Conservation (phyloP, 2,329 filamentous ascomycete species). For the Torrubiella hemipterigena region DNA sequence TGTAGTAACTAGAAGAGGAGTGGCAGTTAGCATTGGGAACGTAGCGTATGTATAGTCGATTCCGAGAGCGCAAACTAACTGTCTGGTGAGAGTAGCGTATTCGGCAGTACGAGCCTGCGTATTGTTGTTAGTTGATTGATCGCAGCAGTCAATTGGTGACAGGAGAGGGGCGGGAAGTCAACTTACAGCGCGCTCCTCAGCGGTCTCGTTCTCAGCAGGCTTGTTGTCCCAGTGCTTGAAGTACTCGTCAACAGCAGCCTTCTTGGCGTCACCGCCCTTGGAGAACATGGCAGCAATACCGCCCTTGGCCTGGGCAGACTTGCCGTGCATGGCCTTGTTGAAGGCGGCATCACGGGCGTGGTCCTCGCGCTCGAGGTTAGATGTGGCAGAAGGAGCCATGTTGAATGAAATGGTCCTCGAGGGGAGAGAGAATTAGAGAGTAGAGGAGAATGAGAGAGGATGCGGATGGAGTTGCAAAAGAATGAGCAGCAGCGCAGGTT, state of each 20-base stretch:
- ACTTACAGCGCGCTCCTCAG: conserved; percentile 64
- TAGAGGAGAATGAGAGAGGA: conserved; percentile 6
- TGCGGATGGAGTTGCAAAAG: conserved; percentile 2
- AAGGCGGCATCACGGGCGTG: conserved; percentile 79
- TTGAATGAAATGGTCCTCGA: conserved; percentile 17
- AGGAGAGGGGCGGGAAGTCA: background rate
- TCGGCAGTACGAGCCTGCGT: conserved; percentile 64
- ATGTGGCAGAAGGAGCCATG: conserved; percentile 30
- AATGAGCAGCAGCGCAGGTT: background rate
- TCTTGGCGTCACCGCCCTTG: conserved; percentile 66
- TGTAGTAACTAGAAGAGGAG: conserved; percentile 62
- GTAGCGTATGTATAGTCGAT: conserved; percentile 4
- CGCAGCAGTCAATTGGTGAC: background rate
- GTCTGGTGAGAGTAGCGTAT: conserved; percentile 86
- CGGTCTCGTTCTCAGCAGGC: conserved; percentile 65
- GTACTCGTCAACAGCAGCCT: conserved; percentile 78
- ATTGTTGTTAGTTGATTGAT: conserved; percentile 8
- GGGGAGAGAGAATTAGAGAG: conserved; percentile 3
- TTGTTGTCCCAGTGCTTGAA: conserved; percentile 97
- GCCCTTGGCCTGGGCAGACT: conserved; percentile 54
- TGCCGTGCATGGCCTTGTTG: conserved; percentile 76
- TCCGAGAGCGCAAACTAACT: conserved; percentile 44
- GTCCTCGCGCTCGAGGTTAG: conserved; percentile 65
- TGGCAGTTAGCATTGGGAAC: conserved; percentile 9
- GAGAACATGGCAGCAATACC: conserved; percentile 74